Evolutionary conservation across 805 yeast genomes (phyloP).

Genomic region (Wickerhamiella kazuoi): DNA sequence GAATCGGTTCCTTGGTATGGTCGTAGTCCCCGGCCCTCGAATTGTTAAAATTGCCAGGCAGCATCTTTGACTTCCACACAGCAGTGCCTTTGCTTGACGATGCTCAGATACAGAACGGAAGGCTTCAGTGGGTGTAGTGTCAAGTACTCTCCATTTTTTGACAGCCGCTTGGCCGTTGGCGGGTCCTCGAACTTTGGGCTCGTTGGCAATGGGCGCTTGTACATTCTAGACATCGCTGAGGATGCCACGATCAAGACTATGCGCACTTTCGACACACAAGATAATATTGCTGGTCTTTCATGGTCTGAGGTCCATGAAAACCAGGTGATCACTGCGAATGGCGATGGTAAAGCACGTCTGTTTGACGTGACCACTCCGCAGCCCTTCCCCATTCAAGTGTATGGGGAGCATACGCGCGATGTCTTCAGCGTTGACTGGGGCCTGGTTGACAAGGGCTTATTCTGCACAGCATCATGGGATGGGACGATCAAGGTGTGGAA

Average conservation of each 20-base stretch:
- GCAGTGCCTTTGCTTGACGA: constrained; percentile 13
- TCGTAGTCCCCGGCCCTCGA: constrained; percentile 19
- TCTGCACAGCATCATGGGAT: constrained; percentile 83
- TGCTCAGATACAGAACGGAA: constrained; percentile 56
- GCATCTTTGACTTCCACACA: constrained; percentile 6
- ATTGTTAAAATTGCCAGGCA: constrained; percentile 14
- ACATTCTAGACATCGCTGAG: constrained; percentile 47
- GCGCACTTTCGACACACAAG: constrained; percentile 70
- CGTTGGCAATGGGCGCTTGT: constrained; percentile 82
- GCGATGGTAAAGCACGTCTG: constrained; percentile 75
- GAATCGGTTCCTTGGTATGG: constrained; percentile 19
- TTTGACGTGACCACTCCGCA: constrained; percentile 44
- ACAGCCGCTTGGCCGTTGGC: constrained; percentile 77
- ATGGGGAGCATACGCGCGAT: constrained; percentile 57
- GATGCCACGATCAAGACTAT: constrained; percentile 43
- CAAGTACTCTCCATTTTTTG: constrained; percentile 81
- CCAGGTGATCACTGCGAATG: constrained; percentile 66
- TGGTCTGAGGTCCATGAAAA: constrained; percentile 90
- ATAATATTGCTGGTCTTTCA: constrained; percentile 69
- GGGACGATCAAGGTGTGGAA: constrained; percentile 49
- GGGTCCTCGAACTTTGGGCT: constrained; percentile 84
- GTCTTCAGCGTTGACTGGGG: constrained; percentile 64
- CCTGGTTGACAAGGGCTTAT: constrained; percentile 43
- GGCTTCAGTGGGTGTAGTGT: constrained; percentile 81
- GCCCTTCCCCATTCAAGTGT: constrained; percentile 16